Evolutionary conservation across 306 rosid species (phyloP).

Genomic region (Cucurbita argyrosperma): DNA sequence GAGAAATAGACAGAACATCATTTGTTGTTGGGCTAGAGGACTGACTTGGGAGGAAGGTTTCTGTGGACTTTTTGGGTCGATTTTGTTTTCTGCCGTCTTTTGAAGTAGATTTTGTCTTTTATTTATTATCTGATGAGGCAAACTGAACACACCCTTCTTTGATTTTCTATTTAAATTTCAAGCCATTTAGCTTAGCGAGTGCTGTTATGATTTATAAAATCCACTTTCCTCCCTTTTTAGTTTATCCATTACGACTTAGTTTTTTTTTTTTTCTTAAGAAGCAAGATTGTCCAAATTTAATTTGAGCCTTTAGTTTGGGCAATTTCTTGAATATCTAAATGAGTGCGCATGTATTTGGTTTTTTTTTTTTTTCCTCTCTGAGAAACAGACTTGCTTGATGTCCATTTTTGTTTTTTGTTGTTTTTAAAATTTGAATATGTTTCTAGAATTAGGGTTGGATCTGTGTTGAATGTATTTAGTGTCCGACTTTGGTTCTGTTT

Average conservation of each 20-base stretch:
- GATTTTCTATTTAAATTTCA: not conserved
- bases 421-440: too few relatives aligned
- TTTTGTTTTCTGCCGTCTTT: not conserved
- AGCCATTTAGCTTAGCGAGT: not conserved
- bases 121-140: not conserved
- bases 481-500: too few relatives aligned
- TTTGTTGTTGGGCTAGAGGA: not conserved
- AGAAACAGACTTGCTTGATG: too few relatives aligned
- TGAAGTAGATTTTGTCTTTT: not conserved
- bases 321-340: not conserved
- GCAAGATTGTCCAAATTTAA: too few relatives aligned
- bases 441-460: too few relatives aligned
- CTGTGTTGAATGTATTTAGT: too few relatives aligned
- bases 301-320: not conserved
- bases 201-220: not conserved
- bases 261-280: too few relatives aligned
- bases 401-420: too few relatives aligned
- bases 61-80: not conserved
- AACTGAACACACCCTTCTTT: not conserved
- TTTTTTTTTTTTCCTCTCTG: too few relatives aligned
- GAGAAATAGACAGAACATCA: slow-evolving; percentile 14
- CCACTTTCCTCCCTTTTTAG: not conserved
- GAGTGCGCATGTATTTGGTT: too few relatives aligned
- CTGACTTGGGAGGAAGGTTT: not conserved
- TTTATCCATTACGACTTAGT: not conserved